Conservation (phyloP, 305 asterid species). For the Fraxinus platypoda region DNA sequence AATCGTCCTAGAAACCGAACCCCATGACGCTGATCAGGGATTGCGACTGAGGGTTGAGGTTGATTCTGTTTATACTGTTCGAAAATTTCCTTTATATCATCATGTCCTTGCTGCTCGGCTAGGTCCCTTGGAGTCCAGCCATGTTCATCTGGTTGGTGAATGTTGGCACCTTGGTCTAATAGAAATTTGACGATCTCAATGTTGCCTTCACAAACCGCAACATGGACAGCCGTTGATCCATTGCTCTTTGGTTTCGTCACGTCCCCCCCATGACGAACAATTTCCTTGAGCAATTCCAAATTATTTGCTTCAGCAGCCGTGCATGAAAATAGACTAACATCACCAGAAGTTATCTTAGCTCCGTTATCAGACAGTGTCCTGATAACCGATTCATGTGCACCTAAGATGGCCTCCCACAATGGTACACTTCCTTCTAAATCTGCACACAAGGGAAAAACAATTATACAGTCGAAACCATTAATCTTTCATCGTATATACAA, state of each 20-base stretch:
- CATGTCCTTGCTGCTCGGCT: constrained; percentile 94
- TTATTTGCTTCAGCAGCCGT: constrained; percentile 64
- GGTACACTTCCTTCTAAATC: constrained; percentile 87
- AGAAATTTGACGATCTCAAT: constrained; percentile 60
- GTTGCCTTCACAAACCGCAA: constrained; percentile 79
- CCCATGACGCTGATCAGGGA: constrained; percentile 44
- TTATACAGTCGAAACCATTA: too few species aligned
- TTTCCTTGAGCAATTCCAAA: constrained; percentile 55
- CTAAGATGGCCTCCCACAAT: constrained; percentile 78
- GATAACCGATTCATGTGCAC: constrained; percentile 44
- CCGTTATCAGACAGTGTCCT: constrained; percentile 56
- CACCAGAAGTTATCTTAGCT: constrained; percentile 60
- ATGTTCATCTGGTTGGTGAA: constrained; percentile 44
- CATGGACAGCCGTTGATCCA: constrained; percentile 65
- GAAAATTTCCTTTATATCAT: constrained; percentile 59
- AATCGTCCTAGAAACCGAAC: constrained; percentile 65
- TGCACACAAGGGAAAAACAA: constrained; percentile 28
- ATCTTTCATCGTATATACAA: not conserved
- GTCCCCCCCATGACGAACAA: constrained; percentile 53
- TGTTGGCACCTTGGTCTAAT: constrained; percentile 51
- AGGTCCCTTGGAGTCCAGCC: constrained; percentile 70
- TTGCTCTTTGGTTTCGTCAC: constrained; percentile 44
- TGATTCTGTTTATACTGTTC: constrained; percentile 31
- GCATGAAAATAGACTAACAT: constrained; percentile 61
- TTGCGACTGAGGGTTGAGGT: constrained; percentile 18